phyloP scores from a whole-genome alignment of 1,139 yeast genomes.

The Saccharomyces hybrid region DNA sequence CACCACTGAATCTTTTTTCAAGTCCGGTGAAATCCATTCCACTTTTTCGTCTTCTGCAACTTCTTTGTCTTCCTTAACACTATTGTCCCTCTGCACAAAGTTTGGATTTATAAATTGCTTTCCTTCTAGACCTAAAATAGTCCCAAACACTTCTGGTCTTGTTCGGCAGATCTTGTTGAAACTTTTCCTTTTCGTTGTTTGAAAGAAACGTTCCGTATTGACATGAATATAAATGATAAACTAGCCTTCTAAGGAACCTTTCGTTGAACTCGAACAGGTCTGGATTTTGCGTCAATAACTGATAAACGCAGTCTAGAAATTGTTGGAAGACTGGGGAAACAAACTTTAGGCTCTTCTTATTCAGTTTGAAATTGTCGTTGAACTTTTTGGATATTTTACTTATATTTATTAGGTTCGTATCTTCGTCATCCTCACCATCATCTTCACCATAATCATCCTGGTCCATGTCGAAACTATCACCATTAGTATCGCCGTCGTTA shows the following conservation, averaged over 20 bases:
- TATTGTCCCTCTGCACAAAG: conserved; percentile 28
- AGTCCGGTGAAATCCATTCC: conserved; percentile 59
- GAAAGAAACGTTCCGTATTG: conserved; percentile 88
- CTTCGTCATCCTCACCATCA: conserved; percentile 2
- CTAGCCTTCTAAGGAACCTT: conserved; percentile 69
- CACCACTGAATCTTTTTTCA: conserved; percentile 73
- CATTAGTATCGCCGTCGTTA: conserved; percentile 7
- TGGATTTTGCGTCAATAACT: conserved; percentile 65
- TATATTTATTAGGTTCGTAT: background rate
- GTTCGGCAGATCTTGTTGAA: conserved; percentile 35
- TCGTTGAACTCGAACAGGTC: conserved; percentile 77
- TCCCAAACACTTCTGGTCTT: conserved; percentile 87
- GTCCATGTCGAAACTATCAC: conserved; percentile 11
- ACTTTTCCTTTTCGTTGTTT: conserved; percentile 62
- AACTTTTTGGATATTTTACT: background rate
- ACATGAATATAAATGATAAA: conserved; percentile 86
- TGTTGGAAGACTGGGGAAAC: conserved; percentile 91
- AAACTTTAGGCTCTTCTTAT: conserved; percentile 40
- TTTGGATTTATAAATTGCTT: conserved; percentile 58
- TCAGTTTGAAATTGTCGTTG: conserved; percentile 1
- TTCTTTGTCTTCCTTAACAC: background rate
- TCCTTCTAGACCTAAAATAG: conserved; percentile 68
- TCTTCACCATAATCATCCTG: conserved; percentile 5
- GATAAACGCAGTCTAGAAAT: conserved; percentile 83
- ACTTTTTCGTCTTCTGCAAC: conserved; percentile 31